phyloP scores from a whole-genome alignment of 208 protist species.

The Trypanosoma rangeli region DNA sequence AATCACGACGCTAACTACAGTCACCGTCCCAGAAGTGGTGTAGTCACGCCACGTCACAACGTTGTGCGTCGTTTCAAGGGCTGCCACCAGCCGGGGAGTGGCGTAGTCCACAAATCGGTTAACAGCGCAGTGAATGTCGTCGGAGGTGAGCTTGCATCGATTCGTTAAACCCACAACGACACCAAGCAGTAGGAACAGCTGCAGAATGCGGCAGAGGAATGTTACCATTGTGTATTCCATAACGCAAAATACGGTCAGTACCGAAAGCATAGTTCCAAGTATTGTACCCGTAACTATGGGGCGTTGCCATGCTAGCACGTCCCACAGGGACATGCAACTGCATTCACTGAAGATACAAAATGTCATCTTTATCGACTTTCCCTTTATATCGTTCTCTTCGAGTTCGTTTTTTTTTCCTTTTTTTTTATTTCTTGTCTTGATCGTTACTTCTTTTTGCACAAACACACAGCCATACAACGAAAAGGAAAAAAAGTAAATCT shows the following conservation, averaged over 20 bases:
- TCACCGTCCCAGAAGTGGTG: conserved; percentile 42
- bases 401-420: conserved; percentile 6
- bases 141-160: conserved; percentile 28
- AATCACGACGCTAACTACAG: conserved; percentile 41
- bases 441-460: background rate
- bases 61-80: conserved; percentile 28
- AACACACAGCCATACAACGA: background rate
- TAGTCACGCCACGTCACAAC: conserved; percentile 72
- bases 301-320: conserved; percentile 72
- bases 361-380: background rate
- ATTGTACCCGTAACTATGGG: conserved; percentile 55
- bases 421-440: background rate
- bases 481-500: conserved; percentile 17
- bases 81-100: conserved; percentile 38
- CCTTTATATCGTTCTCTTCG: background rate
- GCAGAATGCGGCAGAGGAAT: conserved; percentile 55
- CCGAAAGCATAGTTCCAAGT: conserved; percentile 32
- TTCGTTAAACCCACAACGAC: conserved; percentile 36
- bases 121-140: conserved; percentile 49
- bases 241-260: conserved; percentile 59
- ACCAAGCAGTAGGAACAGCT: conserved; percentile 44
- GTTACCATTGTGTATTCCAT: conserved; percentile 80
- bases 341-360: conserved; percentile 34
- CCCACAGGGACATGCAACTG: conserved; percentile 39
- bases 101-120: conserved; percentile 52